Base-by-base conservation (phyloP, 345 rosid species). In the Syzygium grande region DNA sequence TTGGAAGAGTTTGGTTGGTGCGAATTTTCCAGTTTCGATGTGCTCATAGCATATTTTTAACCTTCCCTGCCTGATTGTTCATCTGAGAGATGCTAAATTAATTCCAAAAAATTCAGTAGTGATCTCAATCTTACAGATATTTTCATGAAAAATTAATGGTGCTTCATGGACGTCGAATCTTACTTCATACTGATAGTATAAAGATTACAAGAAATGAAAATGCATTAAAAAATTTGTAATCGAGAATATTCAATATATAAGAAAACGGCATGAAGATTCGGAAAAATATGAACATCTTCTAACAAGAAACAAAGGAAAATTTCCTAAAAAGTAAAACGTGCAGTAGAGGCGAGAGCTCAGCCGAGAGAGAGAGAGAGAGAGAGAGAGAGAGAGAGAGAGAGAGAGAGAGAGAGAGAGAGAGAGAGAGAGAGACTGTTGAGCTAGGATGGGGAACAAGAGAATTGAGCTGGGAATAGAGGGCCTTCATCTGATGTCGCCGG, bases 381-480 rank as follows among this genome's bases (percentile, higher is more conserved):
- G 27, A 94, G 56, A 56, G 51, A 88, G 53, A 51, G 17, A 87
- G 27, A 94, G 56, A 56, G 51, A 88, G 53, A 51, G 17, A 87
- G 27, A 94, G 27, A 73, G 80, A 30, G 58, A 54, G 78, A 30
- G 43, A 16, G 27, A 73, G 80, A 30, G 58, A 54, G 78, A 30
- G 43, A 16, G 56, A 56, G 51, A 88, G 53, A 51, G 17, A 87
- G 27, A 94, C 95, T 94, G 61, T 85, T 65, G 94, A 87, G 87
- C 46, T 85, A 19, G 88, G 89, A 85, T 84, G 93, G 49, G 92
- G 93, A 6, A 94, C 77, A 68, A 94, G 93, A 84, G 94, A 92
- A 65, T 87, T 85, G 88, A 94, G 96, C 55, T 91, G 46, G 90
- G 91, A 87, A 90, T 87, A 92, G 53, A 94, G 94, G 86, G 85